Evolutionary conservation across 1,139 yeast species (phyloP).

Genomic region (Scheffersomyces illinoinensis): DNA sequence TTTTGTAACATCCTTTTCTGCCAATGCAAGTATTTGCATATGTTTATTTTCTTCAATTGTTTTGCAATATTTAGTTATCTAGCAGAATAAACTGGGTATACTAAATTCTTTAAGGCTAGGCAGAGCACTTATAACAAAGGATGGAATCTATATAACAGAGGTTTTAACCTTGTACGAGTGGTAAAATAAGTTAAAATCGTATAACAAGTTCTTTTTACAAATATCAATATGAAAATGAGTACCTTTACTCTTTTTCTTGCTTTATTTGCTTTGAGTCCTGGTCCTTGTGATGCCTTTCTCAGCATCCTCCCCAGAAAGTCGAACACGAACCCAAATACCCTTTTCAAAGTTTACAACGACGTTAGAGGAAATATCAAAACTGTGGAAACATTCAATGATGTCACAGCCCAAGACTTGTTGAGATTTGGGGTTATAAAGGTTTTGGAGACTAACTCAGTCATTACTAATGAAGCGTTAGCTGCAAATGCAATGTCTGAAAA

Average conservation of each 20-base stretch:
- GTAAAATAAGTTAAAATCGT: no score
- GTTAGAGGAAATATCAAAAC: slow-evolving; percentile 3
- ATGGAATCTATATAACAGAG: not conserved
- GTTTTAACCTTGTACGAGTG: not conserved
- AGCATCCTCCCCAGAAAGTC: not conserved
- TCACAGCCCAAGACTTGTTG: slow-evolving; percentile 7
- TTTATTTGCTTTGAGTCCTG: not conserved
- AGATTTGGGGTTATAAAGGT: slow-evolving; percentile 8
- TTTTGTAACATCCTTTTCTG: no score
- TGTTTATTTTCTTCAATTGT: not conserved
- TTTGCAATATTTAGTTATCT: no score
- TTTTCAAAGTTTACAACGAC: slow-evolving; percentile 4
- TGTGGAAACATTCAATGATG: slow-evolving; percentile 6
- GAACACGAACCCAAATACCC: not conserved
- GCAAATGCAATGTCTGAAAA: not conserved
- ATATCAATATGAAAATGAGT: not conserved
- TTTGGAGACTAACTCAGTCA: slow-evolving; percentile 8
- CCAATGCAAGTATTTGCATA: not conserved
- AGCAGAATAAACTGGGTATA: not conserved
- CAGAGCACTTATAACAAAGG: not conserved
- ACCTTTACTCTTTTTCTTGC: not conserved
- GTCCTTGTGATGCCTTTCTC: not conserved
- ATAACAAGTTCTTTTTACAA: not conserved
- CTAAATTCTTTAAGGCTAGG: not conserved
- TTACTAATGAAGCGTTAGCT: slow-evolving; percentile 6